Base-by-base conservation (phyloP, 1,139 yeast genomes). In the Debaryomyces psychrophilus region DNA sequence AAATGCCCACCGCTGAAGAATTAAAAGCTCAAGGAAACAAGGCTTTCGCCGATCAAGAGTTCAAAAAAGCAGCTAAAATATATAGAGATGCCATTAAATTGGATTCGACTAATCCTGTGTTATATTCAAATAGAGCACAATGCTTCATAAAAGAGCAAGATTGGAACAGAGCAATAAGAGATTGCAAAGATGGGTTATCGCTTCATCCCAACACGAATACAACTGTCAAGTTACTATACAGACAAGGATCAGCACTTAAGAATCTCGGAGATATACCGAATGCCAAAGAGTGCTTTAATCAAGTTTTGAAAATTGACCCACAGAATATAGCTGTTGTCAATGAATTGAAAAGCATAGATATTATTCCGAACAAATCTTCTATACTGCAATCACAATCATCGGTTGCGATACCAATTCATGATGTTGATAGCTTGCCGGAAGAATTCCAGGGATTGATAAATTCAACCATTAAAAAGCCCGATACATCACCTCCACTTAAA, bases 41-140 rank as follows among this genome's bases (percentile, higher is more conserved):
- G 27, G 86, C 85, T 1, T 92, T 86, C 68, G 69, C 77, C 44
- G 56, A 63, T 1, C 76, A 80, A 17, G 70, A 84, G 41, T 86
- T 68, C 57, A 63, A 61, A 3, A 70, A 71, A 38, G 96, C 97
- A 1, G 79, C 82, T 7, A 66, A 72, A 31, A 66, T 77, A 3
- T 92, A 92, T 62, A 68, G 85, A 3, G 79, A 80, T 51, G 95
- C 96, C 4, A 74, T 88, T 34, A 71, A 68, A 8, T 48, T 79
- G 37, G 85, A 83, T 50, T 76, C 82, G 0, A 47, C 58, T 4
- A 83, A 85, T 56, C 77, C 96, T 0, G 77, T 86, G 4, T 71
- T 89, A 5, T 86, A 79, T 61, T 83, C 96, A 11, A 92, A 92
- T 63, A 71, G 92, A 45, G 95, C 97, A 2, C 85, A 88, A 61